These are phyloP conservation scores for Uronychia setigera DNA, from an alignment of 73 alveolate species.

Conservation along the genomic window DNA sequence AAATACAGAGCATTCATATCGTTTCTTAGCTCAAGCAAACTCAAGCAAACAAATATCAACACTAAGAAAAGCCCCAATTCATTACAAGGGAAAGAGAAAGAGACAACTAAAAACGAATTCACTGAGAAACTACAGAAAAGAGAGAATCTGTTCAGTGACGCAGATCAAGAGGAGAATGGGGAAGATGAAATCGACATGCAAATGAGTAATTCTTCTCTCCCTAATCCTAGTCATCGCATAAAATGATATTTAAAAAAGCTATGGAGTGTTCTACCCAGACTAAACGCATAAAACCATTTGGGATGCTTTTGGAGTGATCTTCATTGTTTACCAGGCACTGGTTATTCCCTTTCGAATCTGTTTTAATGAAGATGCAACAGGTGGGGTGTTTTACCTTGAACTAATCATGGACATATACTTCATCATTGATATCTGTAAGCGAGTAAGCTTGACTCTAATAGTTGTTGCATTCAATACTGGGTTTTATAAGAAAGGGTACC, in stretches of 20 bases:
- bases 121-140: neutral
- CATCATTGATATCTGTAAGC: slow-evolving; percentile 34
- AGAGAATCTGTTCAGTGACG: slow-evolving; percentile 1
- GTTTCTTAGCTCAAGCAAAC: slow-evolving; percentile 14
- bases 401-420: slow-evolving; percentile 31
- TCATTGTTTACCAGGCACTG: slow-evolving; percentile 46
- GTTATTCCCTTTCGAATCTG: slow-evolving; percentile 59
- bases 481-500: slow-evolving; percentile 61
- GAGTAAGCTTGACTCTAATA: neutral
- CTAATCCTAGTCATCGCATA: neutral
- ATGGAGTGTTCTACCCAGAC: slow-evolving; percentile 53
- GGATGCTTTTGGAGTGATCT: slow-evolving; percentile 41
- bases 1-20: slow-evolving; percentile 31
- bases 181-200: slow-evolving; percentile 8
- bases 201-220: neutral
- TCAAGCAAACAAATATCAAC: neutral
- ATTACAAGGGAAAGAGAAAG: neutral
- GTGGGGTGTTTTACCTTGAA: slow-evolving; percentile 32
- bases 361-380: slow-evolving; percentile 44
- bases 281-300: slow-evolving; percentile 38
- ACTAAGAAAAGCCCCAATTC: neutral
- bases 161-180: slow-evolving; percentile 34
- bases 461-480: slow-evolving; percentile 60
- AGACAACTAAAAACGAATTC: neutral
- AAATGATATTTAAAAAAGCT: neutral